Base-by-base conservation (phyloP, 2,329 filamentous ascomycete species). In the Ophioceras dolichostomum region DNA sequence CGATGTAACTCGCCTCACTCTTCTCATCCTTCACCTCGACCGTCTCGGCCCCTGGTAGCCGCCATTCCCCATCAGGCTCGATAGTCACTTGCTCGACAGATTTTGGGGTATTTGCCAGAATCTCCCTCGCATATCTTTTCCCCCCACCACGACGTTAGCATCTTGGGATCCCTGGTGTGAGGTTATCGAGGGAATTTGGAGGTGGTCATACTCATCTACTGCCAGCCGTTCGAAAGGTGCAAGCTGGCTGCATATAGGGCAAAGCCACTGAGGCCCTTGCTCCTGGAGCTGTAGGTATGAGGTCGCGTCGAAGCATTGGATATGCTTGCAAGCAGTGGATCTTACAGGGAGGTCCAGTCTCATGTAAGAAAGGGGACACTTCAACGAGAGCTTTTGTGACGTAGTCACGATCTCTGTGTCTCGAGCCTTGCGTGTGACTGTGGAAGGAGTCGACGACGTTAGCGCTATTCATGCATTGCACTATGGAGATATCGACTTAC, bases 251-350 rank as follows among this genome's bases (percentile, higher is more conserved):
- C 91, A 98, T 17, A 95, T 80, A 1, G 91, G 91, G 51, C 91
- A 98, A n/a, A 78, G 69, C 91, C 91, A 98, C 14, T 91, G 93
- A 0, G 91, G 91, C 0, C 86, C 89, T 62, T 98, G 91, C 55
- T 96, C 87, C 55, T 96, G 89, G 20, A 98, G 63, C 49, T 94
- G 85, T 16, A 98, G 68, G 54, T 95, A 98, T 2, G 86, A 93
- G 3, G 76, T 80, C 3, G 83, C 89, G 56, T 98, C 91, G 48
- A 96, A 98, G 55, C 91, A 98, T 53, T 94, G 86, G 19, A 91
- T 83, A 56, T 98, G 91, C 3, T 75, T 80, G 61, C 91, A 98
- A 24, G 78, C 61, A 3, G 76, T 69, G 4, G 84, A 84, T 24
- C 91, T 79, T 47, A 86, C 86, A 1, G 91, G 91, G 13, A 83